phyloP scores from a whole-genome alignment of 495 filamentous ascomycete species.

The Talaromyces stipitatus region DNA sequence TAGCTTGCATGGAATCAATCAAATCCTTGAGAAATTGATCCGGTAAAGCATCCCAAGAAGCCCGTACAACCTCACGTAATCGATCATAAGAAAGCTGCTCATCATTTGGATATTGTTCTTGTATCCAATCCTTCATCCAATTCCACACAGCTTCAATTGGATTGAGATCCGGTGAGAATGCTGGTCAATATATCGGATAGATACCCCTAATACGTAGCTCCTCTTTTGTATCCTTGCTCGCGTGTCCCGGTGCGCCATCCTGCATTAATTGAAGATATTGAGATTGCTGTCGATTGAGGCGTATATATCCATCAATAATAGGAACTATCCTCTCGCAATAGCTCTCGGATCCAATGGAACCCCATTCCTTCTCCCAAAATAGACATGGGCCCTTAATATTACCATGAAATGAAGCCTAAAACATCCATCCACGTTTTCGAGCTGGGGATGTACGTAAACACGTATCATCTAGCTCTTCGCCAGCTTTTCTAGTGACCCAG shows the following conservation, averaged over 20 bases:
- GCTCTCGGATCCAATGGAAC: neutral
- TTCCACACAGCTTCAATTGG: neutral
- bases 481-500: neutral
- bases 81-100: neutral
- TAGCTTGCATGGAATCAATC: conserved; percentile 9
- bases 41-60: neutral
- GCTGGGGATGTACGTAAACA: neutral
- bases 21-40: conserved; percentile 1
- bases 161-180: neutral
- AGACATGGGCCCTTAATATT: neutral
- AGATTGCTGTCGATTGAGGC: neutral
- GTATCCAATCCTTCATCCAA: neutral
- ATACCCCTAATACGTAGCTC: neutral
- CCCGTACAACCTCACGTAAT: neutral
- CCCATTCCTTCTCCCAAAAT: neutral
- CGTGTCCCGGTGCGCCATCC: neutral
- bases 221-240: neutral
- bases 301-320: neutral
- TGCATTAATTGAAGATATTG: neutral
- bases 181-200: neutral
- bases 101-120: neutral
- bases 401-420: neutral
- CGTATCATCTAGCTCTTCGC: neutral
- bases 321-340: neutral
- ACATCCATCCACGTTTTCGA: neutral